Base-by-base conservation (phyloP, 2,329 filamentous ascomycete genomes). In the Hymenoscyphus fraxineus region DNA sequence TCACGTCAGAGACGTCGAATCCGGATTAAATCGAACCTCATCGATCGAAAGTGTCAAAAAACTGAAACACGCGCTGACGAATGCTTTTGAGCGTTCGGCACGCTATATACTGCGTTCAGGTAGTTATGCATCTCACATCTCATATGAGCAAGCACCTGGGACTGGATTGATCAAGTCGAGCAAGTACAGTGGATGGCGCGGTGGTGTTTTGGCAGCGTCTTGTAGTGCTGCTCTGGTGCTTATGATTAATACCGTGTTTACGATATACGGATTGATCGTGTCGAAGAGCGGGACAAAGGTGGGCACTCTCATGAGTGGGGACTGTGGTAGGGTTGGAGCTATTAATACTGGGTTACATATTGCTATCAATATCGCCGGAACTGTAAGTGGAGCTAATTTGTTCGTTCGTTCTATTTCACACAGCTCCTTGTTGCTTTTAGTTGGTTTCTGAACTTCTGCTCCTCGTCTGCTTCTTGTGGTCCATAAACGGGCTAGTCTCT, bases 281-380 rank as follows among this genome's bases (percentile, higher is more conserved):
- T 67, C 66, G 0, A 62, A 64, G 19, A 63, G 58, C 22, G 58
- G 64, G 2, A 40, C 51, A 22, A 35, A 62, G 12, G 61, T 71
- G 44, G 64, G 65, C 2, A 66, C 55, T 22, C 27, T 70, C 38
- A 69, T 67, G 55, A 57, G 60, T 22, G 68, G 68, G 40, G 58
- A 64, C 16, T 72, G 69, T 39, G 35, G 19, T 2, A 66, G 39
- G 16, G 67, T 69, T 3, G 61, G 61, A 22, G 59, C 61, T 13
- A 60, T 60, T 4, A 64, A 67, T 64, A 57, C 73, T 0, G 66
- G 68, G 39, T 64, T 81, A 0, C 81, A 84, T 71, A 68, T 84
- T 32, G 63, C 78, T 2, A 79, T 85, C 69, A 85, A 85, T 71
- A 63, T 76, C 0, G 72, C 83, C 39, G 77, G 78, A 38, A 82